Base-by-base conservation (phyloP, 2,329 filamentous ascomycete genomes). In the Esteya vermicola region DNA sequence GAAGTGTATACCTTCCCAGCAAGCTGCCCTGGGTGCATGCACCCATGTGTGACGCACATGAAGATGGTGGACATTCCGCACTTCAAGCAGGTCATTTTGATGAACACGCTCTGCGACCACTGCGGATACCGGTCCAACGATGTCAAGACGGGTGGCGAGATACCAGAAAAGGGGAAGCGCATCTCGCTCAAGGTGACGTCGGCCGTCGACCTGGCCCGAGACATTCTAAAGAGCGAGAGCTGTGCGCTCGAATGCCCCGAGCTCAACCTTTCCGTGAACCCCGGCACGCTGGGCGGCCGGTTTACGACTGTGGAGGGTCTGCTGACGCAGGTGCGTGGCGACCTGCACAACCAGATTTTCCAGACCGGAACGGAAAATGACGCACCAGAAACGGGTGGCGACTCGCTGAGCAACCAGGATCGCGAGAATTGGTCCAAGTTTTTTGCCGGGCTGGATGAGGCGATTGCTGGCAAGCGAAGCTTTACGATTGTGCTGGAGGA, bases 11-110 rank as follows among this genome's bases (percentile, higher is more conserved):
- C 78, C 43, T 91, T 98, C 63, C 89, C 89, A 3, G 81, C 88
- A 7, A 83, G 78, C 43, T 98, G 91, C 59, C 91, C 91, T 1
- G 89, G 85, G 45, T 98, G 91, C 67, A 78, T 79, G 54, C 83
- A 83, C 59, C 65, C 76, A 5, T 95, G 88, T 62, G 77, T 78
- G 4, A 93, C 93, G 9, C 88, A 94, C 60, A 95, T 95, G 85
- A 94, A 95, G 67, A 93, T 94, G 80, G 85, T 96, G 42, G 85
- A 93, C 53, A 95, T 98, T 46, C 91, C 91, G 1, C 82, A 94
- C 63, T 98, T 98, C 67, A 93, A 95, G 63, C 85, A 96, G 55
- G 91, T 98, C 4, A 79, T 95, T 31, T 70, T 98, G 51, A 96
- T 94, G 84, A 88, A 80, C 50, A 96, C 89, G 3, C 79, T 85